phyloP scores from a whole-genome alignment of 768 basidiomycete species.

The Termitomyces sp. region DNA sequence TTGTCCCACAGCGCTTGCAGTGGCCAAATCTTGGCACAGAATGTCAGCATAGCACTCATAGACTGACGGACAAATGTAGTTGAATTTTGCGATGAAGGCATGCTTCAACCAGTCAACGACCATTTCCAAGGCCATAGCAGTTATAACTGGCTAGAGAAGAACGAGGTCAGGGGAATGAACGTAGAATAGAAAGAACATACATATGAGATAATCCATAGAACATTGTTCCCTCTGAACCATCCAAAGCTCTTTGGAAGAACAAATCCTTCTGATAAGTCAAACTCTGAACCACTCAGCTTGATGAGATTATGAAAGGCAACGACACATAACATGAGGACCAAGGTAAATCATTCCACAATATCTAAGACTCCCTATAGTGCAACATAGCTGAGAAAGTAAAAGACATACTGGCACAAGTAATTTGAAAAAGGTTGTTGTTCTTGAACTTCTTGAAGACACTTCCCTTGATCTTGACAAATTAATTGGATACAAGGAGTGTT shows the following conservation, averaged over 20 bases:
- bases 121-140: conserved; percentile 88
- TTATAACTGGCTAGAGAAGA: conserved; percentile 70
- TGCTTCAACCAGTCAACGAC: conserved; percentile 98
- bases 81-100: conserved; percentile 99
- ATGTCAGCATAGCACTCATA: conserved; percentile 96
- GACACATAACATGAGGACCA: conserved; percentile 83
- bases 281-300: conserved; percentile 87
- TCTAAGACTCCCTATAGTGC: conserved; percentile 42
- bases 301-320: conserved; percentile 94
- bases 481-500: conserved; percentile 92
- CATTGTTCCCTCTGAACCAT: conserved; percentile 74
- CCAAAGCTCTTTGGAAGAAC: conserved; percentile 79
- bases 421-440: conserved; percentile 97
- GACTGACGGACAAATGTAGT: conserved; percentile 92
- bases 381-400: not conserved
- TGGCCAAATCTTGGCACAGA: conserved; percentile 86
- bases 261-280: conserved; percentile 69
- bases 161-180: not conserved
- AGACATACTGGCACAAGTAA: conserved; percentile 87
- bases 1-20: conserved; percentile 66
- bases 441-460: conserved; percentile 99
- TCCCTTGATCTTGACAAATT: conserved; percentile 99
- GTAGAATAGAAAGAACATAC: conserved; percentile 35
- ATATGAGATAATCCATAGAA: conserved; percentile 85
- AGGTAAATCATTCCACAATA: conserved; percentile 94